phyloP scores from a whole-genome alignment of 768 basidiomycete genomes.

The Boletus reticuloceps region DNA sequence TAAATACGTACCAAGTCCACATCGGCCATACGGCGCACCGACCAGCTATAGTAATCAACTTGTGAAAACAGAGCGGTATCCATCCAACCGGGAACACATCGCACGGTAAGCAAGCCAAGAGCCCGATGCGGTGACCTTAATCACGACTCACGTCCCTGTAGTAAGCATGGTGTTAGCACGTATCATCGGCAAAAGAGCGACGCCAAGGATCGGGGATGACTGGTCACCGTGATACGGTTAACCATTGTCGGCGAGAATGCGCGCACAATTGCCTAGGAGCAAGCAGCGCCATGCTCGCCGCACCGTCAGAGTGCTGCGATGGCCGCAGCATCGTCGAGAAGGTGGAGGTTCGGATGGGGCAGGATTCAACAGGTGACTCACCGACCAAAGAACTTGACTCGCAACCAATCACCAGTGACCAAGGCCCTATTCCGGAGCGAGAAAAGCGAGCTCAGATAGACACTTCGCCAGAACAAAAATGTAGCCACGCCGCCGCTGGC shows the following conservation, averaged over 20 bases:
- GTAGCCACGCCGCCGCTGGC: slow-evolving; percentile 91
- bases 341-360: neutral
- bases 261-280: neutral
- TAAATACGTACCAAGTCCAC: neutral
- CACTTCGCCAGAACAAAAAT: slow-evolving; percentile 87
- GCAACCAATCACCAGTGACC: slow-evolving; percentile 89
- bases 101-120: neutral
- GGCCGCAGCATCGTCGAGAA: slow-evolving; percentile 2
- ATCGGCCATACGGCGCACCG: neutral
- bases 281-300: too few relatives aligned
- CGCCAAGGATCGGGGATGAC: neutral
- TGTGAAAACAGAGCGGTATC: neutral
- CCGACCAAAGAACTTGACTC: slow-evolving; percentile 91
- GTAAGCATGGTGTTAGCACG: slow-evolving; percentile 11
- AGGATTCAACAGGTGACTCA: slow-evolving; percentile 31
- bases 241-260: slow-evolving; percentile 4
- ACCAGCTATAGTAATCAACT: neutral
- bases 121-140: slow-evolving; percentile 5
- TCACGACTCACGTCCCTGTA: slow-evolving; percentile 36
- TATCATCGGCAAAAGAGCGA: neutral
- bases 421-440: slow-evolving; percentile 90
- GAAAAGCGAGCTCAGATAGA: slow-evolving; percentile 94
- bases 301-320: too few relatives aligned
- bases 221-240: slow-evolving; percentile 16
- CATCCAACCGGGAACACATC: neutral